Percentiles rank a stretch among this genome's conserved stretches.
These are phyloP conservation scores for Pleomassaria siparia DNA, from an alignment of 2,329 filamentous ascomycete species.

Conservation along the genomic window DNA sequence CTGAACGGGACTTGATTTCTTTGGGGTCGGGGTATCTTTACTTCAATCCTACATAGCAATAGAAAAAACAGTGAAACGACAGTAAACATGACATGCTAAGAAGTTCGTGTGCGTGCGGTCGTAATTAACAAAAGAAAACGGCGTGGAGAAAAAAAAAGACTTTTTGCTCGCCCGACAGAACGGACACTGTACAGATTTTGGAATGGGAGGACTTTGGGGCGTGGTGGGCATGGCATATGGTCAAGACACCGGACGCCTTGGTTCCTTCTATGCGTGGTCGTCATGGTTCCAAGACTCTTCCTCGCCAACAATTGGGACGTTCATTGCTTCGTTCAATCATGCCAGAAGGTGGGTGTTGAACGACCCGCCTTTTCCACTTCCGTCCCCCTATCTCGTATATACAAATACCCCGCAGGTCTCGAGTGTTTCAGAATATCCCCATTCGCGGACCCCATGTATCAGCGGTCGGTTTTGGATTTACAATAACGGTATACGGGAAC, in stretches of 20 bases:
- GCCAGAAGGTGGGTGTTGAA: slow-evolving; percentile 29
- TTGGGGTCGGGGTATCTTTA: too few species aligned
- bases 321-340: background rate
- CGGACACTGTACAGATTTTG: slow-evolving; percentile 7
- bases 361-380: slow-evolving; percentile 12
- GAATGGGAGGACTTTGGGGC: slow-evolving; percentile 1
- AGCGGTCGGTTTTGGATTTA: slow-evolving; percentile 71
- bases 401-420: slow-evolving; percentile 11
- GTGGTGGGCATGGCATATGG: background rate
- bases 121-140: background rate
- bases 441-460: slow-evolving; percentile 79
- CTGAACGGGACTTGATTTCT: too few species aligned
- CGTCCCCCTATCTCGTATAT: slow-evolving; percentile 6
- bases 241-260: background rate
- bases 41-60: too few species aligned
- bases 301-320: background rate
- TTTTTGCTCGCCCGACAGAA: slow-evolving; percentile 3
- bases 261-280: background rate
- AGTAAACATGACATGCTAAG: too few species aligned
- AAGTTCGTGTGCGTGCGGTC: background rate
- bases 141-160: background rate
- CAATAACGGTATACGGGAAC: slow-evolving; percentile 89
- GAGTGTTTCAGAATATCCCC: slow-evolving; percentile 48
- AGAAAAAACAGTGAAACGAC: too few species aligned
- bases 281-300: background rate